Conservation (phyloP, 495 filamentous ascomycete species). For the Aspergillus mulundensis region DNA sequence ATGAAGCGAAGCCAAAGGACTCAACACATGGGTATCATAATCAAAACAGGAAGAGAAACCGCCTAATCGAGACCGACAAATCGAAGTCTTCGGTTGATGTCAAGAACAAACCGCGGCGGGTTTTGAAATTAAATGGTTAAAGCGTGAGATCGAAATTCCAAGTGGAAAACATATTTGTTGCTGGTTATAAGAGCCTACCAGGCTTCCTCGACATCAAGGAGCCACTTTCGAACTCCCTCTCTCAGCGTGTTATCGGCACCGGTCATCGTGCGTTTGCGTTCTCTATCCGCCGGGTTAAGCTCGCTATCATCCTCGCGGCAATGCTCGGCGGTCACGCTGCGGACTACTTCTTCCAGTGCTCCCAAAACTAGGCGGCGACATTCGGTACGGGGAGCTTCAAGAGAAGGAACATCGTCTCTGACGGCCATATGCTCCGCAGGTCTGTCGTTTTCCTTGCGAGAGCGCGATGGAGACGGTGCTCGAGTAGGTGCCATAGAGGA, state of each 20-base stretch:
- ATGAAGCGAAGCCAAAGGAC: constrained; percentile 12
- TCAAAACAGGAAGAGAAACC: constrained; percentile 6
- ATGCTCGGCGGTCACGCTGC: constrained; percentile 54
- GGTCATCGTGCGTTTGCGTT: constrained; percentile 31
- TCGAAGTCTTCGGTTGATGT: constrained; percentile 1
- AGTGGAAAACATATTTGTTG: neutral
- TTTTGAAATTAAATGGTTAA: neutral
- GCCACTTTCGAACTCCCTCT: constrained; percentile 63
- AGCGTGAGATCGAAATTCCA: neutral
- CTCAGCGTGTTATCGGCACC: constrained; percentile 55
- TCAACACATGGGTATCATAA: constrained; percentile 26
- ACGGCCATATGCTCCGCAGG: constrained; percentile 1
- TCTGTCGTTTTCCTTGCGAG: constrained; percentile 31
- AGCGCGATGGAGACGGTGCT: constrained; percentile 41
- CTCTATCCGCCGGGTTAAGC: constrained; percentile 31
- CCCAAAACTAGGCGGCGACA: constrained; percentile 59
- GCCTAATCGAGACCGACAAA: constrained; percentile 7
- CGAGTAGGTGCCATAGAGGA: constrained; percentile 44
- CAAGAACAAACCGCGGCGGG: neutral
- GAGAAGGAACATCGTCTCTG: constrained; percentile 30
- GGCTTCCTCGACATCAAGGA: constrained; percentile 53
- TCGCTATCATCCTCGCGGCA: constrained; percentile 42
- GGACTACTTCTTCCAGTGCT: constrained; percentile 63
- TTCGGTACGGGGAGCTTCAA: constrained; percentile 54
- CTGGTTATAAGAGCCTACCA: constrained; percentile 24